Percentiles rank a stretch among this genome's conserved stretches.
These are phyloP conservation scores for Thyridium curvatum DNA, from an alignment of 2,329 filamentous ascomycete species.

Conservation along the genomic window DNA sequence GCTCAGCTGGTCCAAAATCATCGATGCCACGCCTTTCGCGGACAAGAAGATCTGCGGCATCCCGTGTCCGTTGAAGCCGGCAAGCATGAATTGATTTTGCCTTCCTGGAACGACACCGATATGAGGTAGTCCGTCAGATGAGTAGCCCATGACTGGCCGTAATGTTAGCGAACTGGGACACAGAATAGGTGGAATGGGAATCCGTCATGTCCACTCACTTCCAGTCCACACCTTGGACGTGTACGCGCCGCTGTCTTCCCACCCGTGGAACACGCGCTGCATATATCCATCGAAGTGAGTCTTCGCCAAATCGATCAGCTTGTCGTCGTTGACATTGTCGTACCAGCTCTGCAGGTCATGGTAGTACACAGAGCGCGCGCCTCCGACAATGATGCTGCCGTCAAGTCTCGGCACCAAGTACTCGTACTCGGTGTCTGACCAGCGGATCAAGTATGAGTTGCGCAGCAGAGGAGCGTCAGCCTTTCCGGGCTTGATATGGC, in stretches of 20 bases:
- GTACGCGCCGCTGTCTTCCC: not conserved
- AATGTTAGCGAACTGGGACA: no score
- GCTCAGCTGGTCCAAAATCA: constrained; percentile 22
- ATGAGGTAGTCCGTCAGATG: constrained; percentile 32
- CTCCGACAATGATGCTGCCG: constrained; percentile 33
- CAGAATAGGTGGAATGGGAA: no score
- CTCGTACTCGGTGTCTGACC: constrained; percentile 54
- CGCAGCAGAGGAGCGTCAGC: constrained; percentile 31
- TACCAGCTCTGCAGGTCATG: constrained; percentile 51
- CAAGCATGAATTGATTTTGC: constrained; percentile 32
- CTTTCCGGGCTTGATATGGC: constrained; percentile 24
- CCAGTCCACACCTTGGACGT: constrained; percentile 3
- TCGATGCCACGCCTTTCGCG: constrained; percentile 30
- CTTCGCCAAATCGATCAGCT: constrained; percentile 41
- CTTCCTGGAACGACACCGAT: constrained; percentile 34
- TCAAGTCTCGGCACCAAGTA: constrained; percentile 56
- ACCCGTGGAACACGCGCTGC: not conserved
- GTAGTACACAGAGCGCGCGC: constrained; percentile 21
- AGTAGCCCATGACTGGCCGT: constrained; percentile 38
- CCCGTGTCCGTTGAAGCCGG: constrained; percentile 44
- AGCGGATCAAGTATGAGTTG: constrained; percentile 58
- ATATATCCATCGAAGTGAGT: not conserved
- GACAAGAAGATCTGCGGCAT: constrained; percentile 39
- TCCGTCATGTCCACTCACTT: no score
- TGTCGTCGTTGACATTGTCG: constrained; percentile 28